Base-by-base conservation (phyloP, 177 flowering plant species). In the Vitis hybrid region DNA sequence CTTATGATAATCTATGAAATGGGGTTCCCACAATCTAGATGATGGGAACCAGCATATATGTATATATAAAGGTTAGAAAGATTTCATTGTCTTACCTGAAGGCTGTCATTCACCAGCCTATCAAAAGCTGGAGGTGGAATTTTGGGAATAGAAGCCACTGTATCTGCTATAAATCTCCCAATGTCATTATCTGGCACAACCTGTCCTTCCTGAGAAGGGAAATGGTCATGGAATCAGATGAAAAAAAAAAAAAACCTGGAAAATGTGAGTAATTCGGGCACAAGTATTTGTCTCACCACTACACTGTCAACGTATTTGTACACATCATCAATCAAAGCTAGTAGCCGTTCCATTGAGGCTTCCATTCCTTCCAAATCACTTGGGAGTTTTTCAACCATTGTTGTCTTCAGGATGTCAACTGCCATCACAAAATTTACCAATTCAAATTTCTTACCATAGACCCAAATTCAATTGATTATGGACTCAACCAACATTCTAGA, bases 311-410 rank as follows among this genome's bases (percentile, higher is more conserved):
- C 97, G 77, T 92, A 92, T 85, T 86, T 91, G 81, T 82, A 83
- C 57, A 91, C 81, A 72, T 95, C 95, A 61, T 90, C 92, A 30
- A 94, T 92, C 12, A 96, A 71, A 75, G 90, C 81, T 54, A 91
- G 80, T 34, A 94, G 78, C 56, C 91, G 75, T 72, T 86, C 88
- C 95, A 91, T 90, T 26, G 98, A 75, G 66, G 87, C 84, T 77
- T 94, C 98, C 99, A 96, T 94, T 72, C 95, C 97, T 83, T 96
- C 99, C 81, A 94, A 78, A 83, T 94, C 98, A 76, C 70, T 87
- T 12, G 99, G 99, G 12, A 96, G 77, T 80, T 94, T 94, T 74
- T 96, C 97, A 64, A 91, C 97, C 66, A 56, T 64, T 10, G 91
- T 87, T 55, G 84, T 74, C 87, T 94, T 96, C 26, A 96, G 78